Evolutionary conservation across 169 alveolate genomes (phyloP).

Genomic region (Plasmodium gaboni): DNA sequence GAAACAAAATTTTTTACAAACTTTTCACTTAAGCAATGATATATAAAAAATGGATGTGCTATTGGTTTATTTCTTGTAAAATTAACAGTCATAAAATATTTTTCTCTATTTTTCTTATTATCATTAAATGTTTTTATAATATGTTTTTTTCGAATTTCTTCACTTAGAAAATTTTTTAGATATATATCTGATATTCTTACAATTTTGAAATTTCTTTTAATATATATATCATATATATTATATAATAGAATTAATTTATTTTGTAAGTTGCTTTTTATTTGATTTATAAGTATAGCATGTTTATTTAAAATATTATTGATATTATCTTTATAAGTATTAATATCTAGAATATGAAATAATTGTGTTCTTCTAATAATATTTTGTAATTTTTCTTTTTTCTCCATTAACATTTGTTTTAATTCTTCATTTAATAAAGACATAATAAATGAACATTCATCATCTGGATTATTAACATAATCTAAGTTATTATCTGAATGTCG

Average conservation of each 20-base stretch:
- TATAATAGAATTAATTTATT: constrained; percentile 17
- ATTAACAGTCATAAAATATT: constrained; percentile 55
- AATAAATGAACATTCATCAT: constrained; percentile 65
- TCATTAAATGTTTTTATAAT: constrained; percentile 42
- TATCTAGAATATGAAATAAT: constrained; percentile 23
- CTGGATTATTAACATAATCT: constrained; percentile 29
- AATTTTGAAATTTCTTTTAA: constrained; percentile 39
- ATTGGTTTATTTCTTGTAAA: constrained; percentile 75
- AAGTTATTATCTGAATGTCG: constrained; percentile 18
- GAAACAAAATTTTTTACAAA: constrained; percentile 52
- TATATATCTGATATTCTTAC: constrained; percentile 33
- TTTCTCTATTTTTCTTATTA: constrained; percentile 27
- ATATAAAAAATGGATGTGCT: constrained; percentile 68
- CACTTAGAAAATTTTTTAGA: constrained; percentile 37
- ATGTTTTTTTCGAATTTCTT: constrained; percentile 12
- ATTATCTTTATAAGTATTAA: constrained; percentile 45
- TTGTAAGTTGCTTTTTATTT: constrained; percentile 36
- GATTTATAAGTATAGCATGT: constrained; percentile 43
- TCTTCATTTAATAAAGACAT: constrained; percentile 52
- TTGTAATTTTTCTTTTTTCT: constrained; percentile 70
- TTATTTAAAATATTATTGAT: constrained; percentile 41
- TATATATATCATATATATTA: constrained; percentile 43
- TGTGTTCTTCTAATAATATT: constrained; percentile 25
- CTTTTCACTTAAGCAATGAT: constrained; percentile 50
- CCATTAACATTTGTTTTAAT: constrained; percentile 46